Conservation (phyloP, 2,329 filamentous ascomycete species). For the Xylaria sp. region DNA sequence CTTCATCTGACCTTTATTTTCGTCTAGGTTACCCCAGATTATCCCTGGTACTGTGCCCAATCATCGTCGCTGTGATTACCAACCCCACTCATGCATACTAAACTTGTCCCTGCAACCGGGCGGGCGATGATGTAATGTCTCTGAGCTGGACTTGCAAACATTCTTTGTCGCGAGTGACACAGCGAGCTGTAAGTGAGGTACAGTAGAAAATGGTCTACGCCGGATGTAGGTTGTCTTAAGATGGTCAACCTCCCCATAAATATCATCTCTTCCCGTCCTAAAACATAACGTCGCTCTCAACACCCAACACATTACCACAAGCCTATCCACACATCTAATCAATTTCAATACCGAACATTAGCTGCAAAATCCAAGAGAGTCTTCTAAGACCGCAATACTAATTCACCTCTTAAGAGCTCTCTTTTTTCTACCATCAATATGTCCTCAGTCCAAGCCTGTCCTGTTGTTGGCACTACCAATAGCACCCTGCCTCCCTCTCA, state of each 20-base stretch:
- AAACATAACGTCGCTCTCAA: neutral
- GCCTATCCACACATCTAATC: too few relatives aligned
- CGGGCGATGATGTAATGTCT: constrained; percentile 29
- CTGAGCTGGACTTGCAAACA: neutral
- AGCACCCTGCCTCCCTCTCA: constrained; percentile 54
- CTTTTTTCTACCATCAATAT: constrained; percentile 39
- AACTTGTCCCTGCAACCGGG: neutral
- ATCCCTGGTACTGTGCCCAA: constrained; percentile 15
- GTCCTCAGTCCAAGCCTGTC: constrained; percentile 52
- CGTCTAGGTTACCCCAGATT: neutral
- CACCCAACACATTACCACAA: neutral
- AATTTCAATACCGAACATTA: neutral
- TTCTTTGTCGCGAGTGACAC: neutral
- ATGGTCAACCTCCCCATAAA: neutral
- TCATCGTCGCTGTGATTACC: constrained; percentile 23
- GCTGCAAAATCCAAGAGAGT: neutral
- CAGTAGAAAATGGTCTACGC: neutral
- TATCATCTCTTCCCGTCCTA: constrained; percentile 3
- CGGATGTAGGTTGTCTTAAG: constrained; percentile 6
- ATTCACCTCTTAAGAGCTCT: neutral
- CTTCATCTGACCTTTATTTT: neutral
- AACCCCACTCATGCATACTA: neutral
- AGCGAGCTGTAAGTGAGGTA: too few relatives aligned
- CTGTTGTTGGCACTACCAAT: constrained; percentile 57
- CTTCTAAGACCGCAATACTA: constrained; percentile 10